Evolutionary conservation across 352 stramenopile genomes (phyloP).

Genomic region (Phytophthora ramorum): DNA sequence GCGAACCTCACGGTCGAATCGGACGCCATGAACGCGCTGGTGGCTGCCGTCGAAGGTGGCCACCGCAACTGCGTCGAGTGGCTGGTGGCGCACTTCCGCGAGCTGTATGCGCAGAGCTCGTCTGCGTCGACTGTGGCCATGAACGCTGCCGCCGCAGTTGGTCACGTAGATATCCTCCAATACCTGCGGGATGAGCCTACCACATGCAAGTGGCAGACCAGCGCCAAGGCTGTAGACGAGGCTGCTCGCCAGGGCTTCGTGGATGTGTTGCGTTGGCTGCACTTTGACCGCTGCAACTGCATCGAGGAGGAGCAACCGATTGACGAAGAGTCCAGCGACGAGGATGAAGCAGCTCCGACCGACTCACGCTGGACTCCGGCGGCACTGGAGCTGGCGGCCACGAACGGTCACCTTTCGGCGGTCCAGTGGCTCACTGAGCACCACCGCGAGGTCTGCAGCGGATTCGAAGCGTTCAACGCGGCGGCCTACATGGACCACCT

Average conservation of each 20-base stretch:
- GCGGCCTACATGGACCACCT: constrained; percentile 80
- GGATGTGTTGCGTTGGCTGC: constrained; percentile 63
- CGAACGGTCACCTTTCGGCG: constrained; percentile 62
- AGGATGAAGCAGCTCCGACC: constrained; percentile 10
- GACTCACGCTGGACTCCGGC: constrained; percentile 54
- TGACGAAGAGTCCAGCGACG: constrained; percentile 20
- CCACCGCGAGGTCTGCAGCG: constrained; percentile 52
- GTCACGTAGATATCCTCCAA: constrained; percentile 66
- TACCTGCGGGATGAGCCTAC: constrained; percentile 48
- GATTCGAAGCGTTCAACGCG: constrained; percentile 67
- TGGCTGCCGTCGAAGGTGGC: constrained; percentile 58
- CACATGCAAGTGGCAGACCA: constrained; percentile 57
- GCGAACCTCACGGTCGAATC: constrained; percentile 50
- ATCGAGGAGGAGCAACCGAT: constrained; percentile 27
- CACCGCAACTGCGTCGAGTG: constrained; percentile 66
- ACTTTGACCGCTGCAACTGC: constrained; percentile 38
- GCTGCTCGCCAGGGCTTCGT: constrained; percentile 59
- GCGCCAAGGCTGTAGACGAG: constrained; percentile 63
- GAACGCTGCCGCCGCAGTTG: constrained; percentile 56
- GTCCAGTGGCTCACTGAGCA: constrained; percentile 73
- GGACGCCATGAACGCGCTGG: constrained; percentile 63
- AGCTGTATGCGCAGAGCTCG: constrained; percentile 43
- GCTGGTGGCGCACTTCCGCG: constrained; percentile 54
- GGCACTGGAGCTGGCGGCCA: constrained; percentile 64
- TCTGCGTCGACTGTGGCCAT: constrained; percentile 48